A percentile compares a stretch with the other conserved stretches of the same genome.
Evolutionary conservation across 495 filamentous ascomycete genomes (phyloP).

Genomic region (Patellaria atrata): DNA sequence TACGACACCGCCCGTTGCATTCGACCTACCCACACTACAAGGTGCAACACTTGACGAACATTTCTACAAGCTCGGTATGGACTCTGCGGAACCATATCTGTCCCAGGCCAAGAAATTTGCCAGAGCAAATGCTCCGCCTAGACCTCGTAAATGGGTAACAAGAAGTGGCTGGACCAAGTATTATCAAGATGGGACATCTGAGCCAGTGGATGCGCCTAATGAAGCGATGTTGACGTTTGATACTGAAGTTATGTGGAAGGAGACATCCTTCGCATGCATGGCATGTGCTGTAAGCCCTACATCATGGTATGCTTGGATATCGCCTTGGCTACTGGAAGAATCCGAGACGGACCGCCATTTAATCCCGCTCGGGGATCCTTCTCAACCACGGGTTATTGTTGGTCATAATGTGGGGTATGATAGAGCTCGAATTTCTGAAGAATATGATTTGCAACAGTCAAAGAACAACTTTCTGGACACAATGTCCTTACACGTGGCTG

Average conservation of each 20-base stretch:
- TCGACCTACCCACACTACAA: constrained; percentile 68
- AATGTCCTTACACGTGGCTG: constrained; percentile 95
- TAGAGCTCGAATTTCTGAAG: constrained; percentile 72
- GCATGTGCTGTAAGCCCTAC: constrained; percentile 78
- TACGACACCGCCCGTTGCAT: constrained; percentile 57
- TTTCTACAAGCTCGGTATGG: constrained; percentile 79
- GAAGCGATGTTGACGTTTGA: constrained; percentile 83
- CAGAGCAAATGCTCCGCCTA: constrained; percentile 46
- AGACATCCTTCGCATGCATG: constrained; percentile 86
- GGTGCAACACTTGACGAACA: constrained; percentile 83
- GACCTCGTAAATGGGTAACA: constrained; percentile 65
- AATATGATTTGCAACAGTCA: constrained; percentile 72
- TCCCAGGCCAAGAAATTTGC: constrained; percentile 59
- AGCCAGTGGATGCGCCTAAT: constrained; percentile 59
- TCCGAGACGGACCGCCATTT: constrained; percentile 62
- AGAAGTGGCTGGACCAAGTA: constrained; percentile 94
- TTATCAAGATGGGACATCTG: constrained; percentile 50
- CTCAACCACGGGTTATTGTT: constrained; percentile 56
- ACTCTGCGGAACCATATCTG: constrained; percentile 81
- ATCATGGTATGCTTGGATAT: constrained; percentile 95
- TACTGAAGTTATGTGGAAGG: constrained; percentile 92
- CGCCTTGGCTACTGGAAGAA: constrained; percentile 85
- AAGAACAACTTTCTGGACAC: constrained; percentile 87
- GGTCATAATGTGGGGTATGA: constrained; percentile 98
- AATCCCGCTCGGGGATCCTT: constrained; percentile 68